A percentile compares a stretch with the other conserved stretches of the same genome.
Evolutionary conservation across 192 early-diverging fungal species (phyloP).

Genomic region (Chytriomyces sp.): DNA sequence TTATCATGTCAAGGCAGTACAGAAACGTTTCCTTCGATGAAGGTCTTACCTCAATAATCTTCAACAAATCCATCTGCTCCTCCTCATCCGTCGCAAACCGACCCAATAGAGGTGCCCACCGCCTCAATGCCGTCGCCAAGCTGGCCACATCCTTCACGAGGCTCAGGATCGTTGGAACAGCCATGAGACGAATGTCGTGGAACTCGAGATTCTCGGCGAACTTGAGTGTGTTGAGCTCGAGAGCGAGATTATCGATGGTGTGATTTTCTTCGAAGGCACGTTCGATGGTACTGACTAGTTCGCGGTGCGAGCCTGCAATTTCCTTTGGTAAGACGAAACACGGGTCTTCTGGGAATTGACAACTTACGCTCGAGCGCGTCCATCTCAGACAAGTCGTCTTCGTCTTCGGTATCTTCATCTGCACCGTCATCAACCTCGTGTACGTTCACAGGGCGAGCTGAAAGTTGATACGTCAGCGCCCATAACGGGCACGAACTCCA

Average conservation of each 20-base stretch:
- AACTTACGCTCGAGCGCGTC: constrained; percentile 43
- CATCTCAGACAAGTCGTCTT: constrained; percentile 50
- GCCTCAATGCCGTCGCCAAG: constrained; percentile 32
- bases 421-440: constrained; percentile 28
- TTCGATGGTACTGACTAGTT: constrained; percentile 73
- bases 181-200: constrained; percentile 72
- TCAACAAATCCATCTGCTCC: constrained; percentile 75
- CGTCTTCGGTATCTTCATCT: constrained; percentile 52
- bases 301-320: constrained; percentile 75
- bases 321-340: background rate
- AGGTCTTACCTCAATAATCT: constrained; percentile 38
- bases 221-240: constrained; percentile 87
- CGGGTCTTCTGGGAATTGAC: background rate
- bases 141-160: constrained; percentile 46
- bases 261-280: constrained; percentile 81
- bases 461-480: background rate
- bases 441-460: constrained; percentile 21
- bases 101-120: constrained; percentile 72
- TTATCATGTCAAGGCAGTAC: constrained; percentile 8
- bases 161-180: constrained; percentile 76
- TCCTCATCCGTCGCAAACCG: constrained; percentile 65
- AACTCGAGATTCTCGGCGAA: constrained; percentile 84
- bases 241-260: constrained; percentile 67
- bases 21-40: background rate
- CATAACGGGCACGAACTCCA: no score